These are phyloP conservation scores for Aspergillus costaricaensis DNA, from an alignment of 2,329 filamentous ascomycete genomes.

Conservation along the genomic window DNA sequence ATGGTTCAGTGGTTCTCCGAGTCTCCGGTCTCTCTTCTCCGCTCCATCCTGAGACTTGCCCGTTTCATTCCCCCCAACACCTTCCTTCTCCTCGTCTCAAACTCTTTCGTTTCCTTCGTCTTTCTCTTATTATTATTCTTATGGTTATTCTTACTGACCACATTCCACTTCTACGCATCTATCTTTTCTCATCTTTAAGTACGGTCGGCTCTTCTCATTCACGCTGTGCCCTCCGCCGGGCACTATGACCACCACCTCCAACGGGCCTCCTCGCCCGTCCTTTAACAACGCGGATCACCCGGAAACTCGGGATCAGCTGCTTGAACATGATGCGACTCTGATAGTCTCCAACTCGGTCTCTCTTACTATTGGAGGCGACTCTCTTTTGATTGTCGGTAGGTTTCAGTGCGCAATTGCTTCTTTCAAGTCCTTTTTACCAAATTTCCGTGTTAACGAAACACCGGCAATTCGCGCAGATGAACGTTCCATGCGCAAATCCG, in stretches of 20 bases:
- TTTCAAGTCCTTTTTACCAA: not conserved
- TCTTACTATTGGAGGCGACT: constrained; percentile 62
- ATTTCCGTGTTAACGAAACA: constrained; percentile 5
- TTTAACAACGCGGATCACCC: constrained; percentile 31
- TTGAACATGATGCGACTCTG: constrained; percentile 50
- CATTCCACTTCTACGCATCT: constrained; percentile 8
- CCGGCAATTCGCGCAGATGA: constrained; percentile 48
- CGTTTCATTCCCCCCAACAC: not conserved
- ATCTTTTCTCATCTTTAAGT: constrained; percentile 5
- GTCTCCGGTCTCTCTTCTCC: not conserved
- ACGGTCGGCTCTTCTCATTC: not conserved
- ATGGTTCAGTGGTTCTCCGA: too few species aligned
- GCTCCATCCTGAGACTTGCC: not conserved
- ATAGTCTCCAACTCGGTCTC: constrained; percentile 60
- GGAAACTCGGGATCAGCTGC: constrained; percentile 31
- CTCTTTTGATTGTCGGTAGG: constrained; percentile 61
- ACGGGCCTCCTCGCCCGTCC: constrained; percentile 26
- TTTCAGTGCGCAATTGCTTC: constrained; percentile 9
- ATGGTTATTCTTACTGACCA: not conserved
- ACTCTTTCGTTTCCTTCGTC: constrained; percentile 16
- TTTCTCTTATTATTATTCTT: constrained; percentile 12
- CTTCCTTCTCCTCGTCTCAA: constrained; percentile 14
- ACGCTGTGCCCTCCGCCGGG: not conserved
- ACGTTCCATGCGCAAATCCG: constrained; percentile 51
- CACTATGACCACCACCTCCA: constrained; percentile 26